Percentiles rank a stretch among this genome's conserved stretches.
phyloP scores from a whole-genome alignment of 129 eudicot species.

The Flaveria ramosissima region DNA sequence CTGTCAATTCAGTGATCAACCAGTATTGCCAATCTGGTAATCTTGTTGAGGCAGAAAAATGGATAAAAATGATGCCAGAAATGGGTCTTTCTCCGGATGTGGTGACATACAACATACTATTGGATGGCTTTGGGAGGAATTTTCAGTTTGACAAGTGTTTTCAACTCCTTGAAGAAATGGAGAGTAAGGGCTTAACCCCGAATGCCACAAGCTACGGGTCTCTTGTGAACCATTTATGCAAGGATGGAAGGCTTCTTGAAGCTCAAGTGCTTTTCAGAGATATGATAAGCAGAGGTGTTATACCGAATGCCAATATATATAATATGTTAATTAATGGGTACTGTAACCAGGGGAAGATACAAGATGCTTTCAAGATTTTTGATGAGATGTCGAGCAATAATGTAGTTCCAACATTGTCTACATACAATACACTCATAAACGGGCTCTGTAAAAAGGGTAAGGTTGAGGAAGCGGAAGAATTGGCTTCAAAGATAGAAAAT shows the following conservation, averaged over 20 bases:
- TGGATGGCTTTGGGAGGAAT: conserved; percentile 27
- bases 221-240: conserved; percentile 24
- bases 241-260: conserved; percentile 30
- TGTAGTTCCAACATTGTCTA: conserved; percentile 31
- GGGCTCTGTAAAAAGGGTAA: conserved; percentile 40
- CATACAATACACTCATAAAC: conserved; percentile 35
- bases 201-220: conserved; percentile 31
- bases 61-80: conserved; percentile 30
- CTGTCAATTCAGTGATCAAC: conserved; percentile 28
- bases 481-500: conserved; percentile 16
- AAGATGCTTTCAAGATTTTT: conserved; percentile 33
- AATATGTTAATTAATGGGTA: conserved; percentile 32
- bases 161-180: conserved; percentile 38
- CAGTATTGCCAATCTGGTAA: conserved; percentile 27
- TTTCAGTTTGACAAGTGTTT: conserved; percentile 32
- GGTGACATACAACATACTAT: conserved; percentile 26
- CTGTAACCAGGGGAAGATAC: conserved; percentile 23
- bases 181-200: conserved; percentile 29
- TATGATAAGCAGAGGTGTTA: conserved; percentile 33
- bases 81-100: conserved; percentile 28
- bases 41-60: conserved; percentile 37
- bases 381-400: conserved; percentile 25
- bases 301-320: conserved; percentile 23
- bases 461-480: conserved; percentile 38
- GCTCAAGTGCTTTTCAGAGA: conserved; percentile 18